phyloP scores from a whole-genome alignment of 2,329 filamentous ascomycete genomes.

The Nakataea oryzae region DNA sequence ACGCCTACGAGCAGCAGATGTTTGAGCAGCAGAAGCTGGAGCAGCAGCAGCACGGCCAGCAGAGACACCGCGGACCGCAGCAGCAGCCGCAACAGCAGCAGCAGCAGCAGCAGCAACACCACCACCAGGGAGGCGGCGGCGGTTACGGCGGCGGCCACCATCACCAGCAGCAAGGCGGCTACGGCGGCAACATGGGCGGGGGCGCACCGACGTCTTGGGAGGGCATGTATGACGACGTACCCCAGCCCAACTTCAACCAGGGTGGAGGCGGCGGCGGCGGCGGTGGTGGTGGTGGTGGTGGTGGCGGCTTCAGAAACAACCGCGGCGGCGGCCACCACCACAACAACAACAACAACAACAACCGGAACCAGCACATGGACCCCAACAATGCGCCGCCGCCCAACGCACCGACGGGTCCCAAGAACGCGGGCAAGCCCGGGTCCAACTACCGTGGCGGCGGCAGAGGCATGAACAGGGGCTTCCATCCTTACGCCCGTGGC shows the following conservation, averaged over 20 bases:
- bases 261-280: conserved; percentile 39
- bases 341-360: conserved; percentile 16
- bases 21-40: conserved; percentile 76
- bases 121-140: conserved; percentile 23
- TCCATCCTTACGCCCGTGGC: conserved; percentile 57
- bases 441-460: conserved; percentile 91
- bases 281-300: conserved; percentile 28
- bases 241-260: conserved; percentile 56
- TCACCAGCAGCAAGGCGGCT: conserved; percentile 16
- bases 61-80: no score
- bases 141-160: conserved; percentile 2
- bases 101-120: conserved; percentile 17
- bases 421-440: conserved; percentile 85
- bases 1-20: conserved; percentile 60
- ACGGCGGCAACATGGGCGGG: conserved; percentile 22
- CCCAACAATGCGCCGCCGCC: conserved; percentile 56
- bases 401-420: conserved; percentile 86
- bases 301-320: conserved; percentile 23
- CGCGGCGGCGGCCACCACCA: conserved; percentile 18
- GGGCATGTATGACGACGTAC: conserved; percentile 95
- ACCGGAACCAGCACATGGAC: conserved; percentile 21
- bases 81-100: conserved; percentile 14
- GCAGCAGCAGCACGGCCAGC: conserved; percentile 40
- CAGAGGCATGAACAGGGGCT: conserved; percentile 62
- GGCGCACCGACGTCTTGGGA: conserved; percentile 83